These are phyloP conservation scores for Pulicaria dysenterica DNA, from an alignment of 129 eudicot genomes.

Conservation along the genomic window DNA sequence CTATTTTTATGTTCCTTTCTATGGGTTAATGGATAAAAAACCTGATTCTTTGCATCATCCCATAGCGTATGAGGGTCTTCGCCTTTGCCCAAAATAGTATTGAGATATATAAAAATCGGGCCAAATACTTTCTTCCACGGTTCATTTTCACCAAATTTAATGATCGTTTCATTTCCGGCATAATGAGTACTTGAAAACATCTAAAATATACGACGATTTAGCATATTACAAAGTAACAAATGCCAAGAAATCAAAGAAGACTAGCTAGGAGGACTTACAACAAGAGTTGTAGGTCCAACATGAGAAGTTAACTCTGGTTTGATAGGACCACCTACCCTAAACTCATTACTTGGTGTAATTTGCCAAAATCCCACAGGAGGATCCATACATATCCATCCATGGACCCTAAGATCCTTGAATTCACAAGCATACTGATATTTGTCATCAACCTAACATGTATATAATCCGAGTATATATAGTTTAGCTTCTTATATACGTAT, in stretches of 20 bases:
- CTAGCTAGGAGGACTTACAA: conserved; percentile 48
- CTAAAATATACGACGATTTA: conserved; percentile 28
- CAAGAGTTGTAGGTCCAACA: conserved; percentile 82
- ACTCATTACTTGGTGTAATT: conserved; percentile 56
- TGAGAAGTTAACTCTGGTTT: conserved; percentile 87
- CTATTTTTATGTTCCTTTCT: too few relatives aligned
- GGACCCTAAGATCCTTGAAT: conserved; percentile 35
- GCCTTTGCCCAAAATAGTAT: conserved; percentile 35
- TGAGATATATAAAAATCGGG: conserved; percentile 78
- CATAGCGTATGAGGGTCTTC: conserved; percentile 62
- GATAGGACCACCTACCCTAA: conserved; percentile 76
- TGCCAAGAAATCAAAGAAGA: not conserved
- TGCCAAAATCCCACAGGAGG: conserved; percentile 55
- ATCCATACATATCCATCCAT: conserved; percentile 40
- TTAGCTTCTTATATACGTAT: too few relatives aligned
- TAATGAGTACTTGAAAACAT: conserved; percentile 80
- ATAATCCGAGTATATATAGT: too few relatives aligned
- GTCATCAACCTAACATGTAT: conserved; percentile 55
- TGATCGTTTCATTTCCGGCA: conserved; percentile 65
- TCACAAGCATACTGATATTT: conserved; percentile 64
- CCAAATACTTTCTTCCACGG: conserved; percentile 93
- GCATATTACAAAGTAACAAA: not conserved
- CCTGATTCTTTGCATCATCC: conserved; percentile 70
- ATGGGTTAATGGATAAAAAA: not conserved
- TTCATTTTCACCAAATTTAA: conserved; percentile 66